phyloP scores from a whole-genome alignment of 345 rosid species.

The Camelina sativa region DNA sequence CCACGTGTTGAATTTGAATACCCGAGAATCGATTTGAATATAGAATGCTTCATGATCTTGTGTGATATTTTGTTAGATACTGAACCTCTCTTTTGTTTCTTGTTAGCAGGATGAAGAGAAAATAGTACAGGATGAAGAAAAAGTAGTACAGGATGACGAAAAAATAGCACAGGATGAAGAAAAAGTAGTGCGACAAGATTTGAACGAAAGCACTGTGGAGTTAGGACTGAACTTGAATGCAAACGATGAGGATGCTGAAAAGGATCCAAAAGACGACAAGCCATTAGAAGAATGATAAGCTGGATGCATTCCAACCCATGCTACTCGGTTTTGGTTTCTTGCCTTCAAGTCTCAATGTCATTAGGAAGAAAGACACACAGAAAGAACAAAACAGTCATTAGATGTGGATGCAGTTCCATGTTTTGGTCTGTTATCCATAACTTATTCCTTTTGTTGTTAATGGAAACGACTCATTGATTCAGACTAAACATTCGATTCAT shows the following conservation, averaged over 20 bases:
- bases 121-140: constrained; percentile 56
- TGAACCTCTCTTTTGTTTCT: constrained; percentile 38
- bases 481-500: constrained; percentile 15
- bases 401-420: constrained; percentile 17
- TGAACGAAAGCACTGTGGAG: constrained; percentile 83
- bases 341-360: neutral
- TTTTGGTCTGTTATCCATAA: constrained; percentile 1
- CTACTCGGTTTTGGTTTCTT: constrained; percentile 2
- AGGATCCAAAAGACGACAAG: constrained; percentile 40
- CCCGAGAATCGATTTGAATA: neutral
- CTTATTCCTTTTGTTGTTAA: constrained; percentile 7
- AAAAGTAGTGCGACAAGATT: constrained; percentile 76
- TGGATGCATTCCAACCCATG: neutral
- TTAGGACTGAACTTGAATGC: constrained; percentile 69
- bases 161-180: constrained; percentile 57
- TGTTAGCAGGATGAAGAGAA: constrained; percentile 54
- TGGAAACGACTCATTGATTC: constrained; percentile 32
- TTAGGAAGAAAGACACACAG: constrained; percentile 23
- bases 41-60: neutral
- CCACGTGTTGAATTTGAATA: neutral
- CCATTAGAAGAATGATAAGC: constrained; percentile 30
- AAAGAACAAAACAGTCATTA: constrained; percentile 22
- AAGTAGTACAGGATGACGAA: constrained; percentile 58
- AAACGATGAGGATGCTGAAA: constrained; percentile 51
- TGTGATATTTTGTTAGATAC: constrained; percentile 8